These are phyloP conservation scores for Nadsonia commutata DNA, from an alignment of 1,139 yeast species.

Conservation along the genomic window DNA sequence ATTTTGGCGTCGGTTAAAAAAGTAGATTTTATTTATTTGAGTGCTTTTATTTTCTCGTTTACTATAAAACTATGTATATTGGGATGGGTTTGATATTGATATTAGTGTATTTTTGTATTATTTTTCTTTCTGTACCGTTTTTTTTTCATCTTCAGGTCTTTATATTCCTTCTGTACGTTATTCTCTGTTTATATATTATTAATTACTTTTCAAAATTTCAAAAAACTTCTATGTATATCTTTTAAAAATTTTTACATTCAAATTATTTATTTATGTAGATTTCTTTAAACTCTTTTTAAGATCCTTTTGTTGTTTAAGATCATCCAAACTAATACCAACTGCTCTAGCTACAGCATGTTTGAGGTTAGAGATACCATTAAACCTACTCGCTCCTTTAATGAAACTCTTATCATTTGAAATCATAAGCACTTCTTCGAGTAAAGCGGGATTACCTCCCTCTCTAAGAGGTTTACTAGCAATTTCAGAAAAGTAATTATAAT, in stretches of 20 bases:
- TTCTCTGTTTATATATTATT: neutral
- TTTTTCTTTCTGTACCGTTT: constrained; percentile 1
- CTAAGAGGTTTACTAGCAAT: constrained; percentile 5
- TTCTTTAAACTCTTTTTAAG: neutral
- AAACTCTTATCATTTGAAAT: constrained; percentile 15
- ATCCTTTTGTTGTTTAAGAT: neutral
- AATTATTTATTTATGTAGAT: neutral
- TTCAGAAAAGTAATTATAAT: constrained; percentile 7
- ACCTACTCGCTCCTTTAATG: constrained; percentile 9
- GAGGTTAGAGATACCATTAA: neutral
- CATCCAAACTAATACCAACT: neutral
- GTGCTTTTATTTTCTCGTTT: constrained; percentile 5
- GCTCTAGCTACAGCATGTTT: neutral
- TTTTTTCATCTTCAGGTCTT: neutral
- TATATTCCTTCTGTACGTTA: neutral
- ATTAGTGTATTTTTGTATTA: neutral
- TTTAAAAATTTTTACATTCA: neutral
- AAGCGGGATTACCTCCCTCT: constrained; percentile 9
- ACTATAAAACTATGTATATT: neutral
- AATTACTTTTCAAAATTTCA: too few species aligned
- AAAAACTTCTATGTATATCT: neutral
- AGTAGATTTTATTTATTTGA: constrained; percentile 4
- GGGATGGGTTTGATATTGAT: too few species aligned
- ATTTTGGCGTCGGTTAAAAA: neutral
- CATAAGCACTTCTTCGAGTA: constrained; percentile 14